phyloP scores from a whole-genome alignment of 2,329 filamentous ascomycete species.

The Fusarium globosum region DNA sequence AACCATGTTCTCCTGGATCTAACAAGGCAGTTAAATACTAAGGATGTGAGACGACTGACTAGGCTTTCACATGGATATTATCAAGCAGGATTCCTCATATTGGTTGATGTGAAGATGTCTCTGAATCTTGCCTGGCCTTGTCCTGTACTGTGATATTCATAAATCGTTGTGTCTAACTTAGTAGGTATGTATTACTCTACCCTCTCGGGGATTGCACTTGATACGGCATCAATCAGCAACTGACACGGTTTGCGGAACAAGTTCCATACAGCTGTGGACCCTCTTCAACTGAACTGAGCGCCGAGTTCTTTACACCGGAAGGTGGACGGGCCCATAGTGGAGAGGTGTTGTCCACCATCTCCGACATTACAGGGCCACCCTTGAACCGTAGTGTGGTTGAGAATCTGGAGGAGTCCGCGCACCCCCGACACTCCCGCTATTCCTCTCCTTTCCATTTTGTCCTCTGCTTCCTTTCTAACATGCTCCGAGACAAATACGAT shows the following conservation, averaged over 20 bases:
- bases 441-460: constrained; percentile 7
- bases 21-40: neutral
- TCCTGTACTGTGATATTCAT: neutral
- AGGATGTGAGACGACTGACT: neutral
- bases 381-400: constrained; percentile 27
- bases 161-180: neutral
- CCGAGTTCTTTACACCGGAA: constrained; percentile 25
- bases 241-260: constrained; percentile 17
- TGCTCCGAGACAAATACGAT: neutral
- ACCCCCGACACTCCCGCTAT: constrained; percentile 35
- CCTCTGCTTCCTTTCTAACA: constrained; percentile 13
- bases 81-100: neutral
- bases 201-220: constrained; percentile 35
- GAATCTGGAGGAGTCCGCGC: constrained; percentile 40
- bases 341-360: constrained; percentile 40
- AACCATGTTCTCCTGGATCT: neutral
- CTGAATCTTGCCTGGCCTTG: neutral
- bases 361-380: constrained; percentile 33
- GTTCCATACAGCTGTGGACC: constrained; percentile 24
- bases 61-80: neutral
- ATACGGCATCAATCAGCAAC: constrained; percentile 39
- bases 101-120: neutral
- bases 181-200: neutral
- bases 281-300: constrained; percentile 24
- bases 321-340: constrained; percentile 33